phyloP scores from a whole-genome alignment of 1,284 basidiomycete genomes.

The Moniliella sp. region DNA sequence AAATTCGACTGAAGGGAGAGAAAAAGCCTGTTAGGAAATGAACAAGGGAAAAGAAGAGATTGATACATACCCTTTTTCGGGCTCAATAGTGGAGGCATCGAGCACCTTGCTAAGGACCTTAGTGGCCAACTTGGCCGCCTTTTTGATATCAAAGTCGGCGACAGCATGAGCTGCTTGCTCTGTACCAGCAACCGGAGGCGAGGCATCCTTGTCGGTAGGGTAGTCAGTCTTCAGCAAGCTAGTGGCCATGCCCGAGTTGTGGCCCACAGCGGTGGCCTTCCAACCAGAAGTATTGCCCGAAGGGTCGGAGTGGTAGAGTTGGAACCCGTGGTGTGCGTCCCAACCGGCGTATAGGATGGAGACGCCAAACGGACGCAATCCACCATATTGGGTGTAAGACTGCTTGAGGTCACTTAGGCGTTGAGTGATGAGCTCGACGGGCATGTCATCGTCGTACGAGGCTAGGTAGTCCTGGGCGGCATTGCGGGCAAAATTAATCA shows the following conservation, averaged over 20 bases:
- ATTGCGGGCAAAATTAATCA: conserved; percentile 79
- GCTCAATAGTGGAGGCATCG: conserved; percentile 81
- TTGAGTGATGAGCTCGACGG: conserved; percentile 83
- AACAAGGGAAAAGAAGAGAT: background rate
- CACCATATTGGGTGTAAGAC: conserved; percentile 91
- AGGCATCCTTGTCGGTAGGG: too few relatives aligned
- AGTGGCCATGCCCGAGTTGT: conserved; percentile 83
- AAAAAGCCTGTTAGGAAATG: background rate
- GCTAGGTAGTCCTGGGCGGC: conserved; percentile 69
- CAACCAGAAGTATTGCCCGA: conserved; percentile 96
- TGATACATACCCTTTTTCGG: conserved; percentile 25
- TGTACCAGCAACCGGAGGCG: too few relatives aligned
- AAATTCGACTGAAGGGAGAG: conserved; percentile 55
- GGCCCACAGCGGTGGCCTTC: conserved; percentile 94
- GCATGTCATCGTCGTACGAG: conserved; percentile 86
- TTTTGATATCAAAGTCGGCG: conserved; percentile 49
- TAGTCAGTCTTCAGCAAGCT: conserved; percentile 92
- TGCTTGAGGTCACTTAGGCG: conserved; percentile 90
- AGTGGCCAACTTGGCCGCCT: conserved; percentile 69
- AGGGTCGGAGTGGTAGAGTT: conserved; percentile 92
- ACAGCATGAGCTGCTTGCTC: too few relatives aligned
- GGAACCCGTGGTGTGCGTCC: conserved; percentile 85
- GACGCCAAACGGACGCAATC: conserved; percentile 89
- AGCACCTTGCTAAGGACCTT: conserved; percentile 97
- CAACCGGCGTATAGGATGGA: conserved; percentile 87